Evolutionary conservation across 1,139 yeast species (phyloP).

Genomic region (Debaryomycetaceae sp.): DNA sequence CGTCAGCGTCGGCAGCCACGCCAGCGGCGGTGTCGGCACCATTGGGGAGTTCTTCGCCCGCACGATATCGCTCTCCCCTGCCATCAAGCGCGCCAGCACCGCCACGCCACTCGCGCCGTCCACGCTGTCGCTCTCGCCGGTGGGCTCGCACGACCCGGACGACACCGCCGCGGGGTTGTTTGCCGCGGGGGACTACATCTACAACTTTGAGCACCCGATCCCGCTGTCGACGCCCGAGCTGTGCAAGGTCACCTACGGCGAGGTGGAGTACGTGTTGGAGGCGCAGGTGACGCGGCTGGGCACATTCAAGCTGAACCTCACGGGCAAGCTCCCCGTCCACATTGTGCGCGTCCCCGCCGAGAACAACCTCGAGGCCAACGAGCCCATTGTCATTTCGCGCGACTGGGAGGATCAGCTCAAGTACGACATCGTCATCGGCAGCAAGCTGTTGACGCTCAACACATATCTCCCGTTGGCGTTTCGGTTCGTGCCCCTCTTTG

Average conservation of each 20-base stretch:
- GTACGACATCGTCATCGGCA: slow-evolving; percentile 85
- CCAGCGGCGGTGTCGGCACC: slow-evolving; percentile 10
- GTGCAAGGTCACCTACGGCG: slow-evolving; percentile 74
- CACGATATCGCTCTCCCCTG: too few species aligned
- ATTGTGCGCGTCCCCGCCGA: slow-evolving; percentile 77
- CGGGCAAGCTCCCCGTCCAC: slow-evolving; percentile 59
- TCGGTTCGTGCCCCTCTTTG: slow-evolving; percentile 73
- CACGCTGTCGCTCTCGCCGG: slow-evolving; percentile 7
- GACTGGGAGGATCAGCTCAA: slow-evolving; percentile 93
- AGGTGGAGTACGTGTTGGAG: slow-evolving; percentile 64
- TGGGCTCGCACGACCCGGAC: too few species aligned
- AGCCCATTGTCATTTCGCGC: slow-evolving; percentile 84
- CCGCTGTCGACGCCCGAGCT: slow-evolving; percentile 83
- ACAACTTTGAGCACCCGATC: slow-evolving; percentile 86
- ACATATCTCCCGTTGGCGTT: slow-evolving; percentile 81
- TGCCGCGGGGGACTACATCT: slow-evolving; percentile 83
- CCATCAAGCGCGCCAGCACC: slow-evolving; percentile 1
- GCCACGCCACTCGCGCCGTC: too few species aligned
- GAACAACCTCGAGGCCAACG: slow-evolving; percentile 78
- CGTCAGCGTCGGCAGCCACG: neutral
- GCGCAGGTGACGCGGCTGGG: slow-evolving; percentile 73
- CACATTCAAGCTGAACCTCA: slow-evolving; percentile 73
- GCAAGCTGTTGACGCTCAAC: slow-evolving; percentile 82
- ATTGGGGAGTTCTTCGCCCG: slow-evolving; percentile 22
- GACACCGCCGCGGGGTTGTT: slow-evolving; percentile 22